Evolutionary conservation across 1,139 yeast genomes (phyloP).

Genomic region (Diutina pseudorugosa): DNA sequence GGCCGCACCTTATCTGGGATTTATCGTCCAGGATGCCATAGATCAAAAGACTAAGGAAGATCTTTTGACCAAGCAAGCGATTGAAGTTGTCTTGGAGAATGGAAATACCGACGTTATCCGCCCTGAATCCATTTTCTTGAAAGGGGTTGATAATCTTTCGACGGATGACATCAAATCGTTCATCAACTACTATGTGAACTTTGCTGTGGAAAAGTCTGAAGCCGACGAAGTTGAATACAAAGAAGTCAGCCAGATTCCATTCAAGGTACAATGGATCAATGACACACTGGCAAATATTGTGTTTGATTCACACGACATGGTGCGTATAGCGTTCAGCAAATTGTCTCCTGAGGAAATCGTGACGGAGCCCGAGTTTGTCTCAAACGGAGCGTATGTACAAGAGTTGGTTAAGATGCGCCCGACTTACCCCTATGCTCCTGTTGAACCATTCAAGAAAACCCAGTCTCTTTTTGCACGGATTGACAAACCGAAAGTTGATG

Average conservation of each 20-base stretch:
- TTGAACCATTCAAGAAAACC: conserved; percentile 24
- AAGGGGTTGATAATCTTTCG: conserved; percentile 60
- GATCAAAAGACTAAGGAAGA: neutral
- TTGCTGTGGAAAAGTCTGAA: conserved; percentile 6
- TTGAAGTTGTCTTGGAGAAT: conserved; percentile 6
- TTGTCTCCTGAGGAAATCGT: conserved; percentile 11
- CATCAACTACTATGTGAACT: conserved; percentile 38
- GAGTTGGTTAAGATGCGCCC: conserved; percentile 21
- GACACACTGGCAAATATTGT: conserved; percentile 47
- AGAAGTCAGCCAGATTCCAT: conserved; percentile 12
- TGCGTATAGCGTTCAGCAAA: conserved; percentile 24
- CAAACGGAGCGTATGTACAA: conserved; percentile 12
- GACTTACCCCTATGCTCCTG: conserved; percentile 26
- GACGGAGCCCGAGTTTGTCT: conserved; percentile 7
- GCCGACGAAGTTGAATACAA: conserved; percentile 7
- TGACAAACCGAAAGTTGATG: conserved; percentile 13
- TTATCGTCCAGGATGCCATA: neutral
- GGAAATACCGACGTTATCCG: conserved; percentile 22
- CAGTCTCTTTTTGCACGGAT: conserved; percentile 11
- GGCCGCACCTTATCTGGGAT: conserved; percentile 1
- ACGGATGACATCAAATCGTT: conserved; percentile 52
- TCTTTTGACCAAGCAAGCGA: neutral
- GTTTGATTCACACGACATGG: conserved; percentile 34
- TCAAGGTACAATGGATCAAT: conserved; percentile 58
- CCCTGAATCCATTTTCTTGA: conserved; percentile 40